phyloP scores from a whole-genome alignment of 257 asterid species.

The Nyctanthes arbortristis region DNA sequence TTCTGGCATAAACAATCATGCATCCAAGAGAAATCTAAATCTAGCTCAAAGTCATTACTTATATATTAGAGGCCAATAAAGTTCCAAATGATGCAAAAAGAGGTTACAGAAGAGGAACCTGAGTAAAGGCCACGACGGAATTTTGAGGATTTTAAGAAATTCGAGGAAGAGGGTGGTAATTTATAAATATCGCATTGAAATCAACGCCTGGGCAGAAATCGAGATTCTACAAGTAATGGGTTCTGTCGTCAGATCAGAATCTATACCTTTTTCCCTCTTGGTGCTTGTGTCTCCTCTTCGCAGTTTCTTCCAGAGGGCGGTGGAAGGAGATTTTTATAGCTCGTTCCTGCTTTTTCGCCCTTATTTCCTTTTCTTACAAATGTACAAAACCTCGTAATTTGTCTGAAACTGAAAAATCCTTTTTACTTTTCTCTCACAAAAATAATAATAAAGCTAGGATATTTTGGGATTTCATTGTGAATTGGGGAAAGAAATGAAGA shows the following conservation, averaged over 20 bases:
- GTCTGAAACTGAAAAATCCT: too few species aligned
- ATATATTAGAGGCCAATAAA: slow-evolving; percentile 5
- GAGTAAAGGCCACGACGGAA: slow-evolving; percentile 26
- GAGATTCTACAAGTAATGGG: slow-evolving; percentile 33
- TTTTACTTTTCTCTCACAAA: not conserved
- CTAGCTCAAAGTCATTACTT: slow-evolving; percentile 12
- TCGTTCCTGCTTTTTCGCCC: slow-evolving; percentile 1
- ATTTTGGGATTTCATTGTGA: too few species aligned
- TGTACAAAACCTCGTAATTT: too few species aligned
- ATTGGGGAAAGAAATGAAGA: too few species aligned
- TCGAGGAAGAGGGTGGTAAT: slow-evolving; percentile 13
- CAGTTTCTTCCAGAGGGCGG: slow-evolving; percentile 4
- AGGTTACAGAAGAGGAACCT: slow-evolving; percentile 30
- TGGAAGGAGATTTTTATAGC: slow-evolving; percentile 11
- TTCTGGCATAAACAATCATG: slow-evolving; percentile 6
- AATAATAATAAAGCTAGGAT: too few species aligned
- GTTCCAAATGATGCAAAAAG: slow-evolving; percentile 10
- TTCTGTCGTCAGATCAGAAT: slow-evolving; percentile 48
- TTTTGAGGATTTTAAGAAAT: slow-evolving; percentile 37
- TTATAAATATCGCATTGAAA: slow-evolving; percentile 28
- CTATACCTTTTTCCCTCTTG: slow-evolving; percentile 43
- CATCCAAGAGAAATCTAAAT: slow-evolving; percentile 16
- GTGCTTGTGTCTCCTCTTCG: slow-evolving; percentile 57
- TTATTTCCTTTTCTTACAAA: too few species aligned
- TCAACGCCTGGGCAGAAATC: slow-evolving; percentile 38